These are phyloP conservation scores for Globisporangium orthogonon DNA, from an alignment of 352 stramenopile genomes.

Conservation along the genomic window DNA sequence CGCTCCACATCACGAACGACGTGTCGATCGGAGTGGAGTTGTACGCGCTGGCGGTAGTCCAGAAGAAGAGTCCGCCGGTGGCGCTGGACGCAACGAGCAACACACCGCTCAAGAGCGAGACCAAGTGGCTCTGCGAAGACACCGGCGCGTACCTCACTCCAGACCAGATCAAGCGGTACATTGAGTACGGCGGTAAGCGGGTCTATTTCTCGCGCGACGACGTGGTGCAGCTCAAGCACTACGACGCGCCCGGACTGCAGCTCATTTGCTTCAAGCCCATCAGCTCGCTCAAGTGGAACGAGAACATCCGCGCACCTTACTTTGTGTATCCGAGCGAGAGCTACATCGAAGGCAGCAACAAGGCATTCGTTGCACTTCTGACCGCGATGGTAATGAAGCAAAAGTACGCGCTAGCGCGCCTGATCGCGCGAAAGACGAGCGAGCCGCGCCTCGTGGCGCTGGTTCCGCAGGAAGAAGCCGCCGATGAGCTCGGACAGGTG, in stretches of 20 bases:
- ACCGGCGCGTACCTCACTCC: conserved; percentile 65
- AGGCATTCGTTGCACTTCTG: conserved; percentile 61
- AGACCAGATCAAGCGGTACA: conserved; percentile 74
- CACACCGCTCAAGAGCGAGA: conserved; percentile 65
- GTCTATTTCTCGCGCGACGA: conserved; percentile 81
- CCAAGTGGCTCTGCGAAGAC: conserved; percentile 83
- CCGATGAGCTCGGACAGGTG: conserved; percentile 74
- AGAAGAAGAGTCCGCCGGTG: conserved; percentile 57
- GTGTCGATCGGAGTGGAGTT: conserved; percentile 77
- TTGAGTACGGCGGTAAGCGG: conserved; percentile 66
- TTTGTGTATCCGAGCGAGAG: conserved; percentile 78
- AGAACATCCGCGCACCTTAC: conserved; percentile 69
- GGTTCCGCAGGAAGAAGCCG: conserved; percentile 66
- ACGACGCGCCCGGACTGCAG: conserved; percentile 63
- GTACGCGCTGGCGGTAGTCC: conserved; percentile 51
- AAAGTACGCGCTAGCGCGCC: conserved; percentile 58
- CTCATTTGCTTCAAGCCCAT: conserved; percentile 77
- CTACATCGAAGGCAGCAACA: conserved; percentile 73
- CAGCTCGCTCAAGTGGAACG: conserved; percentile 49
- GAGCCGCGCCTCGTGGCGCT: conserved; percentile 71
- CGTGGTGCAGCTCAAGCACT: conserved; percentile 75
- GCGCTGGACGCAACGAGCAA: conserved; percentile 70
- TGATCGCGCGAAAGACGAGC: conserved; percentile 71
- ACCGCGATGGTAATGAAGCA: conserved; percentile 57
- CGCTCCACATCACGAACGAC: conserved; percentile 59